Evolutionary conservation across 305 asterid genomes (phyloP).

Genomic region (Lippia alba): DNA sequence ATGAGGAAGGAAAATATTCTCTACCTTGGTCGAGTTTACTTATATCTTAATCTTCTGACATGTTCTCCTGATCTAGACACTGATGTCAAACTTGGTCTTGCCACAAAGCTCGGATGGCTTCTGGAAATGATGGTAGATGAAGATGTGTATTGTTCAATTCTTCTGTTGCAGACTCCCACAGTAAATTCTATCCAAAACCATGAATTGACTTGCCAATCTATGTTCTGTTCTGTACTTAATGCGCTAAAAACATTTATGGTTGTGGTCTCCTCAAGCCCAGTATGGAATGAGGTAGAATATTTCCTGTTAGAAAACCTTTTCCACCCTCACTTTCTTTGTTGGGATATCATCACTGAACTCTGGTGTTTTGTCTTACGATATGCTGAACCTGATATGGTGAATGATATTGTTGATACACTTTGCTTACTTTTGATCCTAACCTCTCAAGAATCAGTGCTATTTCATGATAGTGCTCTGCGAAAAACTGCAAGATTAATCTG

Average conservation of each 20-base stretch:
- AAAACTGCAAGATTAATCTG: conserved; percentile 75
- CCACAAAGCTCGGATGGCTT: conserved; percentile 89
- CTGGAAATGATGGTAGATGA: conserved; percentile 66
- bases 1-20: conserved; percentile 55
- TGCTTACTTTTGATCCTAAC: conserved; percentile 60
- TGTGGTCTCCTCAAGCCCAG: conserved; percentile 63
- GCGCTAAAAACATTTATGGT: conserved; percentile 84
- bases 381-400: conserved; percentile 59
- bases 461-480: conserved; percentile 64
- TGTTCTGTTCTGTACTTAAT: conserved; percentile 58
- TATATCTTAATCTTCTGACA: conserved; percentile 67
- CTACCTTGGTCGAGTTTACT: conserved; percentile 62
- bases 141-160: conserved; percentile 65
- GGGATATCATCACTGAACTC: conserved; percentile 80
- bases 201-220: conserved; percentile 61
- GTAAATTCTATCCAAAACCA: conserved; percentile 48
- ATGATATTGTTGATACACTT: conserved; percentile 58
- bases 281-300: conserved; percentile 73
- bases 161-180: conserved; percentile 57
- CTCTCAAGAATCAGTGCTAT: conserved; percentile 55
- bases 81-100: conserved; percentile 62
- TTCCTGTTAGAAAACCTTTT: conserved; percentile 77
- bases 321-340: conserved; percentile 88
- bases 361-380: conserved; percentile 86
- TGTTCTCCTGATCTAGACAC: conserved; percentile 81